A percentile compares a stretch with the other conserved stretches of the same genome.
Conservation (phyloP, 805 yeast genomes). For the Ogataea degrootiae region DNA sequence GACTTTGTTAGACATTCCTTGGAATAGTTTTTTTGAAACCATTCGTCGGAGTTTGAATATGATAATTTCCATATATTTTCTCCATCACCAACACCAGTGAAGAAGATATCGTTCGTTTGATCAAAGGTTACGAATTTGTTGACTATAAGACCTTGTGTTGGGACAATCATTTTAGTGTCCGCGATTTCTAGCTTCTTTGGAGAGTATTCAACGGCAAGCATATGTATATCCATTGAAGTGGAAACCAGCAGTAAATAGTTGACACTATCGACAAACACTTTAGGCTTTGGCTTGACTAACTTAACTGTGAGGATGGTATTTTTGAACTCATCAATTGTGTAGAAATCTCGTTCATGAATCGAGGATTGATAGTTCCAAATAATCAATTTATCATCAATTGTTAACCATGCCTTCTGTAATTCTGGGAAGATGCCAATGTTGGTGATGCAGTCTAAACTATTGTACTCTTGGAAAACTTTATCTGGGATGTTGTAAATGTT, state of each 20-base stretch:
- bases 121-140: conserved; percentile 56
- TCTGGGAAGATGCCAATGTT: conserved; percentile 83
- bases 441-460: conserved; percentile 58
- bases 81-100: conserved; percentile 77
- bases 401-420: conserved; percentile 79
- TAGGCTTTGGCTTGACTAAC: conserved; percentile 75
- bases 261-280: conserved; percentile 75
- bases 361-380: conserved; percentile 68
- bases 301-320: conserved; percentile 74
- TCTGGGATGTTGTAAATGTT: conserved; percentile 74
- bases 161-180: conserved; percentile 77
- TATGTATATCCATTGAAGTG: conserved; percentile 73
- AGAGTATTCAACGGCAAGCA: conserved; percentile 63
- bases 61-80: conserved; percentile 81
- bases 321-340: conserved; percentile 75
- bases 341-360: conserved; percentile 53
- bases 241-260: conserved; percentile 69
- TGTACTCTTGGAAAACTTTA: conserved; percentile 67
- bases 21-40: conserved; percentile 80
- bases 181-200: conserved; percentile 57
- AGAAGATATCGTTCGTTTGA: conserved; percentile 72
- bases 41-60: conserved; percentile 77
- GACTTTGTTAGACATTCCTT: conserved; percentile 79
- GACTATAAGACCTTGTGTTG: conserved; percentile 73
- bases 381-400: conserved; percentile 72